Base-by-base conservation (phyloP, 2,329 filamentous ascomycete species). In the Aspergillus spinulosporus region DNA sequence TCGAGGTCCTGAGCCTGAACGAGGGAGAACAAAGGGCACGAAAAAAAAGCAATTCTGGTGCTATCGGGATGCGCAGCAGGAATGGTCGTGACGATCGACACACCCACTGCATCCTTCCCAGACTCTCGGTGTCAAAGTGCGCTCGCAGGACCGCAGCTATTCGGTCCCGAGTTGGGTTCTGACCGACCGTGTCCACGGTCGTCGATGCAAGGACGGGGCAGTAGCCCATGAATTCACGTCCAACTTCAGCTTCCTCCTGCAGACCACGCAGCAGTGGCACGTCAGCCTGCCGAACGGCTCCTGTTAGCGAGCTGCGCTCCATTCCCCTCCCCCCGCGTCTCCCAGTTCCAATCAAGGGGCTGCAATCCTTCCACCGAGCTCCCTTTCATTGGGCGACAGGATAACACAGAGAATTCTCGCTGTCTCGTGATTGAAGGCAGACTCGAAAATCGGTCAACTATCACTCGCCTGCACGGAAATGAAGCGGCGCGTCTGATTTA, bases 401-500 rank as follows among this genome's bases (percentile, higher is more conserved):
- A 43, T 43, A 21, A 21, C 48, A 42, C 48, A 32, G 34, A 21
- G 37, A 42, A 32, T 32, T 21, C 32, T 5, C 32, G 3, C 21
- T 28, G 37, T 40, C 47, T 49, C 28, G 28, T 50, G 48, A 50
- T 50, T 32, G 37, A n/a, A 37, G 15, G 21, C 21, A 21, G 36
- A 32, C 48, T 49, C 34, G 31, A 49, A 21, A 37, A 11, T 37
- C 14, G n/a, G 12, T 21, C 31, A 3, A 34, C 31, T 11, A 8
- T 9, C n/a, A 40, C n/a, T 32, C 31, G 14, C 29, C 21, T 49
- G 47, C 11, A n/a, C 21, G 36, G 12, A 37, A 28, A 14, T 21
- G 49, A 34, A 42, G 37, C 26, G 12, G 4, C 8, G 39, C 42
- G 21, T 52, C 49, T 52, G 36, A 49, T 52, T 55, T 46, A 45